phyloP scores from a whole-genome alignment of 2,329 filamentous ascomycete species.

The Hypoxylon sp. region DNA sequence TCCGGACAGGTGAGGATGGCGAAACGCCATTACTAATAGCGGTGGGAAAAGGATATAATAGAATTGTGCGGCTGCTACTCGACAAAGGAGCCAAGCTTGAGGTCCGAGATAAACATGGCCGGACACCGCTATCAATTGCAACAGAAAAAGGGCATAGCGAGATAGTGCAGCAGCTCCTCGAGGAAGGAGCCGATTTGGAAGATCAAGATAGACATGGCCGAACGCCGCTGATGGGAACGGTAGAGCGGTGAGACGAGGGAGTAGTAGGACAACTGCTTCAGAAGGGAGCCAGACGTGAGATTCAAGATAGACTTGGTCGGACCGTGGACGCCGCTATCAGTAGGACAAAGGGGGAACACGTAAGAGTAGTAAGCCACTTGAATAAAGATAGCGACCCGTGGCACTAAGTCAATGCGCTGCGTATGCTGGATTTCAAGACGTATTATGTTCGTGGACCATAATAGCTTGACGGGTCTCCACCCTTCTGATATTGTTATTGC shows the following conservation, averaged over 20 bases:
- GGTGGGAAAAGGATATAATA: too few species aligned
- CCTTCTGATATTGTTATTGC: too few species aligned
- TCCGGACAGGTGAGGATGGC: too few species aligned
- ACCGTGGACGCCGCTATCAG: too few species aligned
- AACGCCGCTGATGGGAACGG: neutral
- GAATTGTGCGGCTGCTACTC: too few species aligned
- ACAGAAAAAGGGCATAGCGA: neutral
- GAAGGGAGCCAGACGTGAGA: neutral
- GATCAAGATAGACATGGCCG: neutral
- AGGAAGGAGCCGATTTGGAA: too few species aligned
- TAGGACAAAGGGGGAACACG: too few species aligned
- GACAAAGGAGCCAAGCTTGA: neutral
- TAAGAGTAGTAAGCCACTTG: too few species aligned
- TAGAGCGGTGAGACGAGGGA: neutral
- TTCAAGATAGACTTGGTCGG: neutral
- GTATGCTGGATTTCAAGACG: too few species aligned
- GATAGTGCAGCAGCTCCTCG: constrained; percentile 1
- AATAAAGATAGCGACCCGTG: neutral
- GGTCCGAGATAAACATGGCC: neutral
- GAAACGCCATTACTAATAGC: too few species aligned
- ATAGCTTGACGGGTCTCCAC: too few species aligned
- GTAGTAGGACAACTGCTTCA: neutral
- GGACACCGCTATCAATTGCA: neutral
- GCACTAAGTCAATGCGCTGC: neutral
- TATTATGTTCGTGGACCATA: too few species aligned